Evolutionary conservation across 2,329 filamentous ascomycete genomes (phyloP).

Genomic region (Hymenoscyphus scutula): DNA sequence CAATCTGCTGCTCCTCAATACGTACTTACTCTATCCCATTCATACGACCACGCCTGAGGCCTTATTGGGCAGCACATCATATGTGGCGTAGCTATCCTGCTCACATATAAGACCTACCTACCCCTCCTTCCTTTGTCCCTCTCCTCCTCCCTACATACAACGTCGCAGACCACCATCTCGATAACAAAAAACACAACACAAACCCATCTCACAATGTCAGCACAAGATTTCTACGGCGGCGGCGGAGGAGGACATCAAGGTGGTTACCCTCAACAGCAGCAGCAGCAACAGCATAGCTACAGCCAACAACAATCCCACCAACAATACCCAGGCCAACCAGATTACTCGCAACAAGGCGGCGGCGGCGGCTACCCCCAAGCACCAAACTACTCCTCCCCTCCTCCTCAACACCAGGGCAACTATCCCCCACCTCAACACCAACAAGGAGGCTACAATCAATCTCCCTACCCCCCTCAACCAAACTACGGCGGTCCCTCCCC

Average conservation of each 20-base stretch:
- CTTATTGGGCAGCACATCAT: not conserved
- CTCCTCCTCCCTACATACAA: not conserved
- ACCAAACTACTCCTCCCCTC: constrained; percentile 19
- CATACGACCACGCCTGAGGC: not conserved
- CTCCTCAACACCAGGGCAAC: constrained; percentile 16
- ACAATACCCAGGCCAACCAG: constrained; percentile 24
- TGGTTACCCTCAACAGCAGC: constrained; percentile 18
- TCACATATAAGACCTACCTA: constrained; percentile 4
- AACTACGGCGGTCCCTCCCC: constrained; percentile 28
- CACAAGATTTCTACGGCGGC: constrained; percentile 32
- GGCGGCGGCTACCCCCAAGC: constrained; percentile 22
- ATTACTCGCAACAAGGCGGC: constrained; percentile 19
- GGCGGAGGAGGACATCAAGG: constrained; percentile 22
- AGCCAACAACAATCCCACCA: constrained; percentile 14
- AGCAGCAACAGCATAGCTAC: constrained; percentile 7
- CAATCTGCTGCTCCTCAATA: not conserved
- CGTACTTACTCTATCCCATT: constrained; percentile 1
- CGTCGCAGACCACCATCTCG: not conserved
- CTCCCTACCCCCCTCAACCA: constrained; percentile 27
- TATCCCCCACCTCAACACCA: constrained; percentile 16
- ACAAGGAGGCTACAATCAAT: constrained; percentile 16
- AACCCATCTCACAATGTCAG: constrained; percentile 26
- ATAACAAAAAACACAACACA: not conserved
- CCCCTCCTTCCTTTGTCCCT: constrained; percentile 7
- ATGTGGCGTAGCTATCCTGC: not conserved